Evolutionary conservation across 2,329 filamentous ascomycete species (phyloP), one percentile per base, ranked within the genome.

Genomic region (Westerdykella ornata): DNA sequence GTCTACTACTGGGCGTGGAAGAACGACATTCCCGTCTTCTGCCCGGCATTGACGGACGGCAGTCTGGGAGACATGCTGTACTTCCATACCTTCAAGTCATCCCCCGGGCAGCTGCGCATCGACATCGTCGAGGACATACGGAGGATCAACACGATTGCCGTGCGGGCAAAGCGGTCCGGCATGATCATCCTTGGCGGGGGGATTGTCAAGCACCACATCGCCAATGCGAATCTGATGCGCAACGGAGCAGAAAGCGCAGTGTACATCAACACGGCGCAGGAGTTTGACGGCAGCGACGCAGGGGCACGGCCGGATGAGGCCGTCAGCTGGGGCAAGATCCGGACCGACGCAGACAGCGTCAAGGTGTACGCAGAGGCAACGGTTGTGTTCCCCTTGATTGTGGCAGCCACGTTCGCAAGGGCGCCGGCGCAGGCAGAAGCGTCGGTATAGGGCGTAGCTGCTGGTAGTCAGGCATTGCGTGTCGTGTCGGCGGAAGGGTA

Each of bases 291-390:
- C 2, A 96, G 88, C 56, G 92, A 98, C 69, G 90, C 92, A 0
- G 92, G 92, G 1, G 92, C 92, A 3, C 75, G 92, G 41, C 92
- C 92, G 4, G 92, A 98, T 58, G 92, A 98, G 70, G 92, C 92
- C 4, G 86, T 98, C 13, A 96, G 89, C 48, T 98, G 92, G 92
- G 92, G 92, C 3, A 98, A 98, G 74, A 96, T 98, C 67, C 96
- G 94, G 68, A 74, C 82, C 32, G 85, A 83, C 39, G 92, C 84
- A 1, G 84, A 92, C 48, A 85, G 82, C 55, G 89, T 97, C 42
- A 98, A 97, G 81, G 77, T 82, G 4, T 82, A 81, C 54, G 80
- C 78, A 13, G 81, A 84, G 62, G 81, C 81, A 2, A 84, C 81
- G 1, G 69, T 83, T 13, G 80, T 75, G 13, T 84, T 84, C 54